phyloP scores from a whole-genome alignment of 2,329 filamentous ascomycete species.

The Laburnicola sp. region DNA sequence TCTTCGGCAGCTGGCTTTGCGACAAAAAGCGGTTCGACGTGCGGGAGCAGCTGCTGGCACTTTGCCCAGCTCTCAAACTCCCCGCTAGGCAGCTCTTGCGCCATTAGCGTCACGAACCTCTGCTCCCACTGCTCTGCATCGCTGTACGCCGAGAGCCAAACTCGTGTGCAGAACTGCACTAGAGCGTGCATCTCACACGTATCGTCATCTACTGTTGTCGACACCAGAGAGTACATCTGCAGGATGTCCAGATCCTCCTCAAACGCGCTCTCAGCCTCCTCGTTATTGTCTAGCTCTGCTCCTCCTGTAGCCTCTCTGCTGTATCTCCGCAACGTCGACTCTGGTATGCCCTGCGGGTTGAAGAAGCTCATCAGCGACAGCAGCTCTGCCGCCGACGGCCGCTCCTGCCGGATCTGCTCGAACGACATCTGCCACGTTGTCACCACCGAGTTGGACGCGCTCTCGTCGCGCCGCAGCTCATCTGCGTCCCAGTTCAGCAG shows the following conservation, averaged over 20 bases:
- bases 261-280: slow-evolving; percentile 8
- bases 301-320: background rate
- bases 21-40: slow-evolving; percentile 15
- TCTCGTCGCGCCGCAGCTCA: slow-evolving; percentile 40
- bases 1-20: slow-evolving; percentile 7
- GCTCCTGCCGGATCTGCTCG: slow-evolving; percentile 36
- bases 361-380: slow-evolving; percentile 55
- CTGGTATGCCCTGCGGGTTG: slow-evolving; percentile 49
- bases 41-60: slow-evolving; percentile 20
- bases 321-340: slow-evolving; percentile 30
- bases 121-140: slow-evolving; percentile 15
- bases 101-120: slow-evolving; percentile 15
- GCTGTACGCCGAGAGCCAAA: slow-evolving; percentile 16
- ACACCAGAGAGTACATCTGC: background rate
- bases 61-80: slow-evolving; percentile 17
- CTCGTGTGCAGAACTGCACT: slow-evolving; percentile 21
- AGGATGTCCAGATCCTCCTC: slow-evolving; percentile 20
- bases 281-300: slow-evolving; percentile 1
- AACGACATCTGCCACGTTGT: slow-evolving; percentile 42
- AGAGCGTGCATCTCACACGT: slow-evolving; percentile 21
- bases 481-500: slow-evolving; percentile 20
- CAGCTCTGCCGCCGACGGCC: slow-evolving; percentile 45
- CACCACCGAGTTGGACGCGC: slow-evolving; percentile 42
- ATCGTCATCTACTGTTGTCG: background rate
- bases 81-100: slow-evolving; percentile 14